These are phyloP conservation scores for Cyclostephanos invisitatus DNA, from an alignment of 108 stramenopile genomes.

Conservation along the genomic window DNA sequence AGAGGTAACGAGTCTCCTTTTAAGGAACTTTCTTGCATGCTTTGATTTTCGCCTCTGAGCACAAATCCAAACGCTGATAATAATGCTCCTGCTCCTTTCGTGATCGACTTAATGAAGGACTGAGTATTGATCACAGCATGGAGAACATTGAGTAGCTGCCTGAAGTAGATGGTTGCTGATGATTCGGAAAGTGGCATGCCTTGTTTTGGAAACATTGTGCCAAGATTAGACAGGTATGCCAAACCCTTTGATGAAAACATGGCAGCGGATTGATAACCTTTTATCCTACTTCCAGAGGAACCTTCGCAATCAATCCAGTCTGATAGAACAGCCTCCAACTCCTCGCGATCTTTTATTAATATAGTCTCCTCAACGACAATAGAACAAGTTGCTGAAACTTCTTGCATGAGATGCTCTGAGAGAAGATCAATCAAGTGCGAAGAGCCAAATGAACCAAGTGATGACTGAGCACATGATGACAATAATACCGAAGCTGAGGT, in stretches of 20 bases:
- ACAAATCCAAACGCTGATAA: conserved; percentile 29
- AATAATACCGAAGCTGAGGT: conserved; percentile 17
- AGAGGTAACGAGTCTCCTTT: neutral
- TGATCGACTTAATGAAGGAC: conserved; percentile 6
- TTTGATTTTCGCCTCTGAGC: conserved; percentile 2
- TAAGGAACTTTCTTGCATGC: neutral
- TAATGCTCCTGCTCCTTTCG: conserved; percentile 11
- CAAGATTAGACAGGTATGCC: conserved; percentile 10
- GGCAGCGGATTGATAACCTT: conserved; percentile 2
- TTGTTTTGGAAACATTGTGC: neutral
- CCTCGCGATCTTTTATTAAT: conserved; percentile 1
- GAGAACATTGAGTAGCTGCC: conserved; percentile 51
- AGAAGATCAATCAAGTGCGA: conserved; percentile 11
- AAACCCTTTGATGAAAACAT: conserved; percentile 21
- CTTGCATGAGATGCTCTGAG: conserved; percentile 19
- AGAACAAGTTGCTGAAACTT: conserved; percentile 18
- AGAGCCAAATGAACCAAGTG: conserved; percentile 2
- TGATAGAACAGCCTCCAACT: conserved; percentile 13
- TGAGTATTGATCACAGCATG: conserved; percentile 16
- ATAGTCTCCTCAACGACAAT: conserved; percentile 16
- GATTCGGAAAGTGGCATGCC: neutral
- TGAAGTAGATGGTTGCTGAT: conserved; percentile 2
- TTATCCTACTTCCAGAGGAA: neutral
- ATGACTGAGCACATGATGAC: conserved; percentile 11
- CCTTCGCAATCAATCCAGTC: conserved; percentile 30